phyloP scores from a whole-genome alignment of 257 asterid species.

The Solanum commersonii region DNA sequence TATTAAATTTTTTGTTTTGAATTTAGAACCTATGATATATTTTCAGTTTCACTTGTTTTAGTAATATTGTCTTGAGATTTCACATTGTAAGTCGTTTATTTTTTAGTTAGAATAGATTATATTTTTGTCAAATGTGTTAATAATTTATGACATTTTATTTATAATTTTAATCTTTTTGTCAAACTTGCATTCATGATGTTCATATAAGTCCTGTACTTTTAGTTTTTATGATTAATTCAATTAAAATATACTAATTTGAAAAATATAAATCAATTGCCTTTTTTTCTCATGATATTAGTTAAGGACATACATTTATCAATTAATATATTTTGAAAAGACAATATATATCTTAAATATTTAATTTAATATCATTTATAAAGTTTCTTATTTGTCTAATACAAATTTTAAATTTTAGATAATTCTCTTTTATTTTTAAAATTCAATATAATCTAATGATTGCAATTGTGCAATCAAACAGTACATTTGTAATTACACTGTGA shows the following conservation, averaged over 20 bases:
- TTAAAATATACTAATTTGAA: background rate
- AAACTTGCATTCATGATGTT: background rate
- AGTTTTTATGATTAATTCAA: background rate
- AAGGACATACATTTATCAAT: too few species aligned
- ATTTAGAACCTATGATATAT: too few species aligned
- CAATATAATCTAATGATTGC: too few species aligned
- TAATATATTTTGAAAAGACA: too few species aligned
- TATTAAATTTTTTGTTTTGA: background rate
- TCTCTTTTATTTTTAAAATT: too few species aligned
- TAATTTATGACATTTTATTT: too few species aligned
- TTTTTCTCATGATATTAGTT: background rate
- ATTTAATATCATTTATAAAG: too few species aligned
- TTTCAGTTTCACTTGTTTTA: background rate
- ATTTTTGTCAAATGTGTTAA: background rate
- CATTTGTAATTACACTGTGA: too few species aligned
- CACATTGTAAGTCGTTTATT: too few species aligned
- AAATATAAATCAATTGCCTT: too few species aligned
- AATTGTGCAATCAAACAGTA: too few species aligned
- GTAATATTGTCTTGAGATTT: background rate
- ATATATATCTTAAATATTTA: background rate
- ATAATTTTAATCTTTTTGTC: background rate
- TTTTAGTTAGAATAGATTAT: too few species aligned
- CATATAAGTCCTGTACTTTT: background rate
- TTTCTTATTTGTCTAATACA: background rate
- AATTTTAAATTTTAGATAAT: background rate